Conservation (phyloP, 495 filamentous ascomycete species). For the Aspergillus haitiensis region DNA sequence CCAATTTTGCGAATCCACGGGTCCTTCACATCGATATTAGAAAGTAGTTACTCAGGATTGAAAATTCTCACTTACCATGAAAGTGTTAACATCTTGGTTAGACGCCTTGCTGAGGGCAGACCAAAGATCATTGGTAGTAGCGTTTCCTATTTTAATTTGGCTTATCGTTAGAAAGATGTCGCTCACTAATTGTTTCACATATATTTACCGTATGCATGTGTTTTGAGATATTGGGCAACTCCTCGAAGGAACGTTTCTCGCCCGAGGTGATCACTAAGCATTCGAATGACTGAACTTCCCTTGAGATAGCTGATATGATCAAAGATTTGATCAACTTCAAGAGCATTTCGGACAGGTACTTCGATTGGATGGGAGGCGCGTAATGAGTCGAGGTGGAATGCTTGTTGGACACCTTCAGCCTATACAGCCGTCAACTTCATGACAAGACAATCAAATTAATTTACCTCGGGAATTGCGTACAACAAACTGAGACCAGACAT, state of each 20-base stretch:
- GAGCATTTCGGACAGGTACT: slow-evolving; percentile 82
- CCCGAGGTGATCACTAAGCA: slow-evolving; percentile 85
- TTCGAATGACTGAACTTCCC: slow-evolving; percentile 91
- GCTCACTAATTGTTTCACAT: background rate
- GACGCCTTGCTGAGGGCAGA: slow-evolving; percentile 84
- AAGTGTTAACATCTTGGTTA: slow-evolving; percentile 76
- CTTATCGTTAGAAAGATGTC: background rate
- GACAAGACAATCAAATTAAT: slow-evolving; percentile 6
- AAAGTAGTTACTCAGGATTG: background rate
- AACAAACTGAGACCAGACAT: slow-evolving; percentile 94
- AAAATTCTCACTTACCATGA: slow-evolving; percentile 62
- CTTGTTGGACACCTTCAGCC: slow-evolving; percentile 88
- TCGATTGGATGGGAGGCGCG: slow-evolving; percentile 93
- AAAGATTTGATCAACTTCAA: slow-evolving; percentile 96
- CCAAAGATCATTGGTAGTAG: slow-evolving; percentile 92
- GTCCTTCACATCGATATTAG: slow-evolving; percentile 47
- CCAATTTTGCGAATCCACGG: slow-evolving; percentile 94
- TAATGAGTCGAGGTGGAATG: slow-evolving; percentile 83
- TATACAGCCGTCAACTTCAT: slow-evolving; percentile 44
- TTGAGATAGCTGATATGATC: slow-evolving; percentile 95
- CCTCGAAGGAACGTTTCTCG: slow-evolving; percentile 83
- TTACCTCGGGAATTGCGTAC: slow-evolving; percentile 63
- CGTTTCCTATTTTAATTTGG: slow-evolving; percentile 60
- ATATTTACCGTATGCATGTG: slow-evolving; percentile 67
- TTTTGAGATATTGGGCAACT: slow-evolving; percentile 83